Base-by-base conservation (phyloP, 2,329 filamentous ascomycete genomes). In the Cadophora malorum region DNA sequence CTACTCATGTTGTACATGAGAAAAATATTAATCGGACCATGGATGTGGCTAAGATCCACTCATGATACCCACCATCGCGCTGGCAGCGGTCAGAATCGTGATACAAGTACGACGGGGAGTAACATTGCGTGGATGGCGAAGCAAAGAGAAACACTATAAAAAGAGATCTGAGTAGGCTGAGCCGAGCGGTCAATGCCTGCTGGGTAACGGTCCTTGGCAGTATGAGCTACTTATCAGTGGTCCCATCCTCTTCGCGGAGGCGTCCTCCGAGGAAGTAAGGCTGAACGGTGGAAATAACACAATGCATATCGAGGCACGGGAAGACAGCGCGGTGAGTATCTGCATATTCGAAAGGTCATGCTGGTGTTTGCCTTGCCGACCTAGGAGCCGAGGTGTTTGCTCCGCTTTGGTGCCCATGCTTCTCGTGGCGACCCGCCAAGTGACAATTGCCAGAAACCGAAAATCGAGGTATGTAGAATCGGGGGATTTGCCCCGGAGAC, bases 361-460 rank as follows among this genome's bases (percentile, higher is more conserved):
- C 19, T 21, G 19, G 19, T 55, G 52, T 55, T 55, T 55, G 52
- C 25, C 25, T 55, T 28, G 50, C 23, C 52, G 52, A 28, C n/a
- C 52, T 16, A 55, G 52, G 25, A 33, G 25, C 52, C 52, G 52
- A 55, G 52, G 52, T 55, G 25, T 33, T 33, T 55, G 52, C 52
- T n/a, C 19, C n/a, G 52, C 6, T 6, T 55, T 55, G 25, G 14
- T 14, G 25, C 25, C 25, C 25, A 55, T 55, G 4, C 9, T 53
- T 28, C 45, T 55, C 14, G 25, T 31, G 52, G 25, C 41, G 41
- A 45, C 41, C 41, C 16, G 14, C 41, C 41, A 6, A 45, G 3
- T 45, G 10, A 2, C 6, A 5, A 45, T 19, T 16, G 16, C 14
- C 41, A 45, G 14, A 45, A 19, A 2, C 45, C 45, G 45, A 49